Percentiles rank a stretch among this genome's conserved stretches.
These are phyloP conservation scores for Alternaria sp. DNA, from an alignment of 2,329 filamentous ascomycete genomes.

Conservation along the genomic window DNA sequence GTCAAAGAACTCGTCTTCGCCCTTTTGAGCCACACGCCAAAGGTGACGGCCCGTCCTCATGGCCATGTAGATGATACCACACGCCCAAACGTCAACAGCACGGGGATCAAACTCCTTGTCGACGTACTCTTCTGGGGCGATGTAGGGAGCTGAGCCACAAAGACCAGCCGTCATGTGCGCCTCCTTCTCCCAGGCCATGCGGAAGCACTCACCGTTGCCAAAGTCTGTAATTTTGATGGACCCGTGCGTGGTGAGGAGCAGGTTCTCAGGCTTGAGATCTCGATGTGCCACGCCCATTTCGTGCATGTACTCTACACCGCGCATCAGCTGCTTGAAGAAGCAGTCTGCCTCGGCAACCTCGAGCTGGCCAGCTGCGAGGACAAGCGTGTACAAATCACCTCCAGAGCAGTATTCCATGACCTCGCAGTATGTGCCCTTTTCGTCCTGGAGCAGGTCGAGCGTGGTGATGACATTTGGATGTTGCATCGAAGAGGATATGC, in stretches of 20 bases:
- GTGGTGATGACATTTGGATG: conserved; percentile 99
- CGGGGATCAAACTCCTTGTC: conserved; percentile 96
- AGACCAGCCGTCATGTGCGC: conserved; percentile 98
- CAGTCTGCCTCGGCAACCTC: conserved; percentile 94
- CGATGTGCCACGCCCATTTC: conserved; percentile 99
- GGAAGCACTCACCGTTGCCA: conserved; percentile 98
- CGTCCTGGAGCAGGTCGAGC: conserved; percentile 90
- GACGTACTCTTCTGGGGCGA: conserved; percentile 94
- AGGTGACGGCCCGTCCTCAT: conserved; percentile 97
- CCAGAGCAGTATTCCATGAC: conserved; percentile 99
- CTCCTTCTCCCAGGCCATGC: conserved; percentile 99
- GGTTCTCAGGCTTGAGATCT: conserved; percentile 95
- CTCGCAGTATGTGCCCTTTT: conserved; percentile 97
- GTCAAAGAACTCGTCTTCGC: conserved; percentile 96
- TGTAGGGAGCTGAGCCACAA: conserved; percentile 96
- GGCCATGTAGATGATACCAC: conserved; percentile 99
- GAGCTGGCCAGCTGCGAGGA: conserved; percentile 89
- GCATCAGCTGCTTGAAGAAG: conserved; percentile 99
- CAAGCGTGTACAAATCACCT: conserved; percentile 92
- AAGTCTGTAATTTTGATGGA: conserved; percentile 98
- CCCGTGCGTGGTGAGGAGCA: conserved; percentile 90
- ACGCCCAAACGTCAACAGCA: conserved; percentile 98
- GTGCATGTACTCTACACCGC: conserved; percentile 98
- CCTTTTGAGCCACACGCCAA: conserved; percentile 96
- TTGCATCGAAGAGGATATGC: conserved; percentile 94